Evolutionary conservation across 1,284 basidiomycete species (phyloP).

Genomic region (Ustilago sp.): DNA sequence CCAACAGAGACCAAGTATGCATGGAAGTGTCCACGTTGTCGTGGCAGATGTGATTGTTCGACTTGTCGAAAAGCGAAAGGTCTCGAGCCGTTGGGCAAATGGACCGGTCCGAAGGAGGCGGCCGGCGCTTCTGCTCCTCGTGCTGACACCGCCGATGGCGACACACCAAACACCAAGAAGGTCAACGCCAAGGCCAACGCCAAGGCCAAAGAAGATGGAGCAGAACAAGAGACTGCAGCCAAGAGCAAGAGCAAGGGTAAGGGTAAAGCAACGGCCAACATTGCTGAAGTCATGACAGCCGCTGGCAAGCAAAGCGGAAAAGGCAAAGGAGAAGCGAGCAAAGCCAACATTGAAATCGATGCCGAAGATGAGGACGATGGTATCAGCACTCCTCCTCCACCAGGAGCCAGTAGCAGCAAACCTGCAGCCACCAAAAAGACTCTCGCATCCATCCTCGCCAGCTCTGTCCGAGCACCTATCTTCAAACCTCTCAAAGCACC

Average conservation of each 20-base stretch:
- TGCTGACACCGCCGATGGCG: not conserved
- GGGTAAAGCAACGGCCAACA: constrained; percentile 20
- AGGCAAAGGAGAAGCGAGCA: constrained; percentile 15
- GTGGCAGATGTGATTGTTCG: constrained; percentile 39
- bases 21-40: constrained; percentile 51
- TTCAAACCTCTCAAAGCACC: constrained; percentile 48
- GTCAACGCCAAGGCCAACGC: constrained; percentile 8
- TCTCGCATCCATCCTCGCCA: constrained; percentile 23
- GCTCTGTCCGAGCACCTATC: constrained; percentile 15
- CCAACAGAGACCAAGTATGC: constrained; percentile 47
- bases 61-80: constrained; percentile 37
- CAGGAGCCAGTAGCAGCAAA: constrained; percentile 10
- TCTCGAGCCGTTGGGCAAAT: constrained; percentile 34
- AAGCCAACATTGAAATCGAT: not conserved
- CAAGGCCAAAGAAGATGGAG: not conserved
- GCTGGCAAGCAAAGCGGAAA: constrained; percentile 12
- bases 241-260: not conserved
- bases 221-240: not conserved
- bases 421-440: constrained; percentile 24
- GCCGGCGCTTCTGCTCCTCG: not conserved
- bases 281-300: constrained; percentile 25
- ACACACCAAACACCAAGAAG: constrained; percentile 2
- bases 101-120: constrained; percentile 8
- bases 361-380: constrained; percentile 29
- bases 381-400: constrained; percentile 38